Percentiles rank a stretch among this genome's conserved stretches.
Evolutionary conservation across 305 asterid species (phyloP).

Genomic region (Lippia alba): DNA sequence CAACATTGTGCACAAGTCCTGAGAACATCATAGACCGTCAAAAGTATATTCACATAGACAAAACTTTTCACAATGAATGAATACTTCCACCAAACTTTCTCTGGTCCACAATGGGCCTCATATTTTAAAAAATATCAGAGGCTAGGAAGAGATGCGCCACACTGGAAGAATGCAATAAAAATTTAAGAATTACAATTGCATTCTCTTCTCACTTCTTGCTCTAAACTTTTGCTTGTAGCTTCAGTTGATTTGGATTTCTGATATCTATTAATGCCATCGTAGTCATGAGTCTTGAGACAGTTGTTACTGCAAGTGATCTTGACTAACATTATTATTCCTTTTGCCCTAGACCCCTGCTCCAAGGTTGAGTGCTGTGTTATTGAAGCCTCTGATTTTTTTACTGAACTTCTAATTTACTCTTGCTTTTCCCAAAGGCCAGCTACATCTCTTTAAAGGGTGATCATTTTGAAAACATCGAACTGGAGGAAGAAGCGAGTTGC

Average conservation of each 20-base stretch:
- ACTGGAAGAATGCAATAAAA: background rate
- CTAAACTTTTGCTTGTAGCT: conserved; percentile 15
- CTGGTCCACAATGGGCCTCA: conserved; percentile 2
- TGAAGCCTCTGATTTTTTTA: conserved; percentile 31
- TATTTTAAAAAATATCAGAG: background rate
- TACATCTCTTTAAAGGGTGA: conserved; percentile 66
- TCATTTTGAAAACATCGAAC: conserved; percentile 48
- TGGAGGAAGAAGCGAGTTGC: conserved; percentile 57
- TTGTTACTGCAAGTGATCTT: conserved; percentile 27
- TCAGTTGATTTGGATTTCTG: conserved; percentile 21
- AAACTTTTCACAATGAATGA: background rate
- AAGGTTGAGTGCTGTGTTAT: conserved; percentile 22
- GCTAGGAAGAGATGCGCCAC: background rate
- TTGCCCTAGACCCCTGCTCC: conserved; percentile 15
- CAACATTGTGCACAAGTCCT: background rate
- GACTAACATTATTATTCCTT: conserved; percentile 1
- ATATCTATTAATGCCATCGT: background rate
- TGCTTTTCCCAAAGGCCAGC: conserved; percentile 72
- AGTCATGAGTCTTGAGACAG: conserved; percentile 1
- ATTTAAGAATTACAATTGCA: conserved; percentile 7
- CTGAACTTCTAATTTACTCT: conserved; percentile 37
- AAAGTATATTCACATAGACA: background rate
- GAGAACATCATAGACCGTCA: background rate
- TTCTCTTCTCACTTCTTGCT: conserved; percentile 25
- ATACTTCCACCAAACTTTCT: background rate